Percentiles rank a stretch among this genome's conserved stretches.
phyloP scores from a whole-genome alignment of 371 early-diverging fungal genomes.

The Polyrhizophydium stewartii region DNA sequence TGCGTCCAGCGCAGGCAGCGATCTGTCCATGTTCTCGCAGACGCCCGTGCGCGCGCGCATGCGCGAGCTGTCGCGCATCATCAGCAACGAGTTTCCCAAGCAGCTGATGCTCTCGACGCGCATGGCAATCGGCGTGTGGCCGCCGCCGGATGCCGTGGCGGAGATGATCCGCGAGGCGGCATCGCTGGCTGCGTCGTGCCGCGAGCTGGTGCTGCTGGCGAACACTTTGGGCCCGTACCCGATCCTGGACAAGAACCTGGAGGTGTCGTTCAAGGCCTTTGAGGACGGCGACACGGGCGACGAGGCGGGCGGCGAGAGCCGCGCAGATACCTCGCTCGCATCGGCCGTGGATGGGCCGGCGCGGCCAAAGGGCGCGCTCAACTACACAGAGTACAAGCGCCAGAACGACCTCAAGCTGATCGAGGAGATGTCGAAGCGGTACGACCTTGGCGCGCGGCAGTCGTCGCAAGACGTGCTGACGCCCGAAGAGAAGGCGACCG shows the following conservation, averaged over 20 bases:
- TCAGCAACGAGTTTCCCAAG: slow-evolving; percentile 31
- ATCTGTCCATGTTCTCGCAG: background rate
- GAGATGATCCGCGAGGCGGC: slow-evolving; percentile 45
- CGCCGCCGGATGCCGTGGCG: slow-evolving; percentile 40
- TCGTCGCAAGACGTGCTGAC: slow-evolving; percentile 1
- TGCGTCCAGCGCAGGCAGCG: background rate
- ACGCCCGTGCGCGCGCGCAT: slow-evolving; percentile 14
- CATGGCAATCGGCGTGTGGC: slow-evolving; percentile 52
- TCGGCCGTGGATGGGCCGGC: background rate
- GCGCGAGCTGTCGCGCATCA: slow-evolving; percentile 8
- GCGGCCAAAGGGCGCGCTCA: background rate
- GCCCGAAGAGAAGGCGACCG: slow-evolving; percentile 5
- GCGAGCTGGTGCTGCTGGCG: slow-evolving; percentile 28
- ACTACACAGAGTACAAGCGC: slow-evolving; percentile 40
- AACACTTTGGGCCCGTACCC: slow-evolving; percentile 35
- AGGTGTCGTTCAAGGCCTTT: slow-evolving; percentile 16
- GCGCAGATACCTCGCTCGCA: no score
- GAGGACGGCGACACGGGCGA: slow-evolving; percentile 7
- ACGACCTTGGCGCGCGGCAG: slow-evolving; percentile 1
- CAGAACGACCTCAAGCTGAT: slow-evolving; percentile 33
- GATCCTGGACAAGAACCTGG: slow-evolving; percentile 25
- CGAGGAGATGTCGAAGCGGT: slow-evolving; percentile 35
- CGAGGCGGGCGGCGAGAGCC: no score
- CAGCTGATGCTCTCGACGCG: slow-evolving; percentile 37
- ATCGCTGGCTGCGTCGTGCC: slow-evolving; percentile 23